A percentile compares a stretch with the other conserved stretches of the same genome.
Evolutionary conservation across 2,329 filamentous ascomycete species (phyloP).

Genomic region (Aspergillus versicolor): DNA sequence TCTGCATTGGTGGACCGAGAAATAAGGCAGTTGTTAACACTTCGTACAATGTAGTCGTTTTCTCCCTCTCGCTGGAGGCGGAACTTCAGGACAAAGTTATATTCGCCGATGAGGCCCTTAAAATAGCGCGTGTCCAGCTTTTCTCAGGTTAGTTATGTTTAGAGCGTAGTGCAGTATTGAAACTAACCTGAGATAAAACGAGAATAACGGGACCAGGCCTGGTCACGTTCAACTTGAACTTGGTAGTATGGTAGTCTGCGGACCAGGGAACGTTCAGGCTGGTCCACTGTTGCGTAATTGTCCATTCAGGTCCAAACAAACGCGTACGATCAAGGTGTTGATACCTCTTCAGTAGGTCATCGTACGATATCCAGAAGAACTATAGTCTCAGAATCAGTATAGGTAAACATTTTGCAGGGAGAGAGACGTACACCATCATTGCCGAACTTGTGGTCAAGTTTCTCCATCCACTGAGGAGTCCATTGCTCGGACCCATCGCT

Average conservation of each 20-base stretch:
- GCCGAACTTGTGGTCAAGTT: slow-evolving; percentile 71
- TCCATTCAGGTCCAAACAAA: slow-evolving; percentile 61
- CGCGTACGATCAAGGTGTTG: slow-evolving; percentile 61
- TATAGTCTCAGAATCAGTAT: slow-evolving; percentile 5
- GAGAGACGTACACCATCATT: slow-evolving; percentile 61
- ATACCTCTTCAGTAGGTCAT: slow-evolving; percentile 58
- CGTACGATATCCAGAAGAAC: slow-evolving; percentile 62
- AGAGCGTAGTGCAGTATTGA: background rate
- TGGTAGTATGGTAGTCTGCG: slow-evolving; percentile 60
- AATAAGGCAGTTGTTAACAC: slow-evolving; percentile 60
- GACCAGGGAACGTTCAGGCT: slow-evolving; percentile 61
- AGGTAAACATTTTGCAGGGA: background rate
- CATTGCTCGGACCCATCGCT: slow-evolving; percentile 81
- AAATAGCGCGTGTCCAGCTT: slow-evolving; percentile 62
- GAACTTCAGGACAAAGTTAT: slow-evolving; percentile 59
- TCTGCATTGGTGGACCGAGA: slow-evolving; percentile 75
- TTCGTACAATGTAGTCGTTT: slow-evolving; percentile 59
- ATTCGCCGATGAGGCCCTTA: slow-evolving; percentile 56
- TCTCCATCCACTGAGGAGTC: slow-evolving; percentile 75
- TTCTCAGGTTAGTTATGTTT: slow-evolving; percentile 14
- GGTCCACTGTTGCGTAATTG: slow-evolving; percentile 61
- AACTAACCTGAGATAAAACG: slow-evolving; percentile 53
- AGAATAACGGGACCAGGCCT: slow-evolving; percentile 56
- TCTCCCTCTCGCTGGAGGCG: slow-evolving; percentile 60
- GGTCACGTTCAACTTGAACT: slow-evolving; percentile 56